Conservation (phyloP, 2,329 filamentous ascomycete species). For the Pseudogymnoascus sp. region DNA sequence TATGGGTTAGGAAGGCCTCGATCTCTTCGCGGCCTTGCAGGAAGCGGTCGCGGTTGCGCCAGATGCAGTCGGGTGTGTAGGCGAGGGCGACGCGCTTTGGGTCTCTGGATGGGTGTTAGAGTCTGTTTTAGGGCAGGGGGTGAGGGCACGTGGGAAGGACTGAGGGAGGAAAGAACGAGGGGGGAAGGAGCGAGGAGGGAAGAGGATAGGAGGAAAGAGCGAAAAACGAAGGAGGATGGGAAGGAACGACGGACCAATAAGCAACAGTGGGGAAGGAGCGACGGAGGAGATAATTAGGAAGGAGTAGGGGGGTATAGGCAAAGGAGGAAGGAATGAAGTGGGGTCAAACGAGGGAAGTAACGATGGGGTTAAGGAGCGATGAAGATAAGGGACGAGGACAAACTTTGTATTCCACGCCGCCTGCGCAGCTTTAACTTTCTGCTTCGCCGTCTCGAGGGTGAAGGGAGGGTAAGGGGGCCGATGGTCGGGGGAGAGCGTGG, state of each 20-base stretch:
- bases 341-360: conserved; percentile 27
- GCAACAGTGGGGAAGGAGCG: neutral
- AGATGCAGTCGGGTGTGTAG: conserved; percentile 69
- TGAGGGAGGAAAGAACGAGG: neutral
- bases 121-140: too few species aligned
- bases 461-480: conserved; percentile 59
- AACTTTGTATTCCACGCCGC: conserved; percentile 74
- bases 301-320: neutral
- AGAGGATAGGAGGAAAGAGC: neutral
- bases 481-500: neutral
- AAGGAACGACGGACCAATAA: neutral
- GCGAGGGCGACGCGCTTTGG: conserved; percentile 30
- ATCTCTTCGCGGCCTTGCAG: conserved; percentile 61
- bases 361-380: conserved; percentile 48
- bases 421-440: conserved; percentile 79
- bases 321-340: neutral
- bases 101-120: too few species aligned
- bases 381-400: conserved; percentile 23
- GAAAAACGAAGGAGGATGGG: neutral
- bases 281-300: neutral
- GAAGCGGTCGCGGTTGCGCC: conserved; percentile 70
- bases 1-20: conserved; percentile 56
- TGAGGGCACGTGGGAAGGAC: too few species aligned
- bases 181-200: neutral
- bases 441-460: conserved; percentile 59